These are phyloP conservation scores for Malassezia restricta DNA, from an alignment of 1,284 basidiomycete species.

Conservation along the genomic window DNA sequence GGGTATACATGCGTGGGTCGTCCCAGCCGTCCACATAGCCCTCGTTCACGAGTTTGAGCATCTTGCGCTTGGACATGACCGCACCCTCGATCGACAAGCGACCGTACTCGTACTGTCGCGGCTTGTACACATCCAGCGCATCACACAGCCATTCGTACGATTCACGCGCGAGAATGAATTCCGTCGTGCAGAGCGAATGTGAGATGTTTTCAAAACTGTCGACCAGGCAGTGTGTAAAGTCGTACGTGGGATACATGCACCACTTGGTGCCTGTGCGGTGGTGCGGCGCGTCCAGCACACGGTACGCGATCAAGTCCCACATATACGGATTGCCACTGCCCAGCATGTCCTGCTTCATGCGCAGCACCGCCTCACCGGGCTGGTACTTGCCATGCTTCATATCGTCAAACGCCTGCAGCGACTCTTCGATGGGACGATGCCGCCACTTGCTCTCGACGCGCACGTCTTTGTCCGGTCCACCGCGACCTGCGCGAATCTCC, in stretches of 20 bases:
- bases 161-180: slow-evolving; percentile 90
- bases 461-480: slow-evolving; percentile 66
- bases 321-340: slow-evolving; percentile 87
- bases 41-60: slow-evolving; percentile 73
- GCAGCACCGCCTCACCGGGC: slow-evolving; percentile 77
- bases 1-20: slow-evolving; percentile 93
- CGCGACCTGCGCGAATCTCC: slow-evolving; percentile 76
- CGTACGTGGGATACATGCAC: slow-evolving; percentile 83
- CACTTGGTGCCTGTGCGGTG: slow-evolving; percentile 86
- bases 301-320: slow-evolving; percentile 98
- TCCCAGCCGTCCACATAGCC: slow-evolving; percentile 85
- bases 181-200: slow-evolving; percentile 91
- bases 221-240: slow-evolving; percentile 95
- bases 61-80: slow-evolving; percentile 94
- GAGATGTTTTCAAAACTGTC: slow-evolving; percentile 99
- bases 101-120: slow-evolving; percentile 95
- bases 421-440: slow-evolving; percentile 69
- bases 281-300: slow-evolving; percentile 78
- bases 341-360: slow-evolving; percentile 93
- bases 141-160: slow-evolving; percentile 99
- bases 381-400: slow-evolving; percentile 86
- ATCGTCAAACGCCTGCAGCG: slow-evolving; percentile 71
- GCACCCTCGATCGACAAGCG: slow-evolving; percentile 86
- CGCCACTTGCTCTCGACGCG: slow-evolving; percentile 79
- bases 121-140: slow-evolving; percentile 88